phyloP scores from a whole-genome alignment of 2,329 filamentous ascomycete species.

The Paracorniculantispora psalliotae region DNA sequence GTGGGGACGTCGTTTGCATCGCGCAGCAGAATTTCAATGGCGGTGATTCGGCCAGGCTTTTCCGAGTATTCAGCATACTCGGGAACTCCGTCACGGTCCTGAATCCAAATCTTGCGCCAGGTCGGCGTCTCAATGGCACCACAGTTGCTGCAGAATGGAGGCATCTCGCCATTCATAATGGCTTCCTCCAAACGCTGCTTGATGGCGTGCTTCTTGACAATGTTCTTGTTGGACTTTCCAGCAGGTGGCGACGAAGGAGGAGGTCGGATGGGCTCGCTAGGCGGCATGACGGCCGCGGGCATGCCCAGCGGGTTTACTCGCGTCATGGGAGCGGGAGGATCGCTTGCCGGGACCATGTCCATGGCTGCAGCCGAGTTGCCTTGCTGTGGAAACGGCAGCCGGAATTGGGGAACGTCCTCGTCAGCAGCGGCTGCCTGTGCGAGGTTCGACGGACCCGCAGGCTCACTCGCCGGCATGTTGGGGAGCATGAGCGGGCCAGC shows the following conservation, averaged over 20 bases:
- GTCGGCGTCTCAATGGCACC: slow-evolving; percentile 94
- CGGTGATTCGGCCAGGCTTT: slow-evolving; percentile 67
- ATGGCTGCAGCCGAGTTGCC: slow-evolving; percentile 31
- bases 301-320: slow-evolving; percentile 18
- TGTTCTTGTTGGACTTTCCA: slow-evolving; percentile 57
- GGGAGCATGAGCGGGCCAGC: slow-evolving; percentile 33
- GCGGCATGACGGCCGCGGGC: slow-evolving; percentile 37
- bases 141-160: slow-evolving; percentile 86
- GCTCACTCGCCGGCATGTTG: slow-evolving; percentile 45
- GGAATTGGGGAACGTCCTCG: slow-evolving; percentile 15
- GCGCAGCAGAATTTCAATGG: slow-evolving; percentile 62
- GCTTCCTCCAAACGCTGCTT: slow-evolving; percentile 55
- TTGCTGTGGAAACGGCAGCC: slow-evolving; percentile 36
- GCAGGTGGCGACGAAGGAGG: slow-evolving; percentile 36
- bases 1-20: slow-evolving; percentile 59
- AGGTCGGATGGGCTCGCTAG: slow-evolving; percentile 36
- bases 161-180: slow-evolving; percentile 76
- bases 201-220: slow-evolving; percentile 58
- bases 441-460: slow-evolving; percentile 37
- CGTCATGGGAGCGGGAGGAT: slow-evolving; percentile 34
- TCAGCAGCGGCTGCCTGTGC: slow-evolving; percentile 24
- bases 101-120: slow-evolving; percentile 91
- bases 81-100: slow-evolving; percentile 65
- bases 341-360: slow-evolving; percentile 42
- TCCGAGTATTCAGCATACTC: slow-evolving; percentile 66